Conservation (phyloP, 805 yeast species). For the Lipomyces japonicus region DNA sequence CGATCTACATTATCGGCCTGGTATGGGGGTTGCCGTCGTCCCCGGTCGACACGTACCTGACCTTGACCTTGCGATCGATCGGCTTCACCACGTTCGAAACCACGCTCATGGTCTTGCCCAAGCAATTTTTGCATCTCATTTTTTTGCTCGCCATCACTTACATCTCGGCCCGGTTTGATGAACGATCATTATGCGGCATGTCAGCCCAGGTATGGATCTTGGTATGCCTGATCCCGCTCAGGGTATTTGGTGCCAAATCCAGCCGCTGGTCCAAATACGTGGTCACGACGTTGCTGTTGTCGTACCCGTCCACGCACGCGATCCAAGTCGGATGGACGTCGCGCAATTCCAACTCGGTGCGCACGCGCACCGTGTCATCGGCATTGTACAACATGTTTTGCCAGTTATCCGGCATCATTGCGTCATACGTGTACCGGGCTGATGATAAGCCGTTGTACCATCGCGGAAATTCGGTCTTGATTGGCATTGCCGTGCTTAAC, state of each 20-base stretch:
- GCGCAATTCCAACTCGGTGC: conserved; percentile 56
- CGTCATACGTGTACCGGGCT: conserved; percentile 54
- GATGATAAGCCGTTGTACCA: conserved; percentile 59
- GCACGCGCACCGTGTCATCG: conserved; percentile 62
- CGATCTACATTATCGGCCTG: conserved; percentile 50
- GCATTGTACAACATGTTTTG: conserved; percentile 63
- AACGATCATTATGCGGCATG: conserved; percentile 13
- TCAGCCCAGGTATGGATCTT: conserved; percentile 21
- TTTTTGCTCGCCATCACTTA: conserved; percentile 31
- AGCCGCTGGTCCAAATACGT: conserved; percentile 28
- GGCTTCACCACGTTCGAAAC: conserved; percentile 54
- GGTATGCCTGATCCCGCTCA: conserved; percentile 31
- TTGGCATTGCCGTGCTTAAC: conserved; percentile 35
- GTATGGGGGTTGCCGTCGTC: conserved; percentile 42
- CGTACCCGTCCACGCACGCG: conserved; percentile 52
- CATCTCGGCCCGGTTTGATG: conserved; percentile 7
- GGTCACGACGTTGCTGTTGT: conserved; percentile 37
- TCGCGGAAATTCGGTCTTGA: conserved; percentile 48
- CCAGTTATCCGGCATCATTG: conserved; percentile 54
- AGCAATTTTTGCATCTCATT: conserved; percentile 32
- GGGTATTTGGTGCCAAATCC: conserved; percentile 8
- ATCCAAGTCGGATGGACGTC: conserved; percentile 60
- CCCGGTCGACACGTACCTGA: conserved; percentile 45
- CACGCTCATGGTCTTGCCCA: conserved; percentile 54
- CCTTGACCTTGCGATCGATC: conserved; percentile 46